Conservation (phyloP, 371 early-diverging fungal species). For the Amoeboradix gromovi region DNA sequence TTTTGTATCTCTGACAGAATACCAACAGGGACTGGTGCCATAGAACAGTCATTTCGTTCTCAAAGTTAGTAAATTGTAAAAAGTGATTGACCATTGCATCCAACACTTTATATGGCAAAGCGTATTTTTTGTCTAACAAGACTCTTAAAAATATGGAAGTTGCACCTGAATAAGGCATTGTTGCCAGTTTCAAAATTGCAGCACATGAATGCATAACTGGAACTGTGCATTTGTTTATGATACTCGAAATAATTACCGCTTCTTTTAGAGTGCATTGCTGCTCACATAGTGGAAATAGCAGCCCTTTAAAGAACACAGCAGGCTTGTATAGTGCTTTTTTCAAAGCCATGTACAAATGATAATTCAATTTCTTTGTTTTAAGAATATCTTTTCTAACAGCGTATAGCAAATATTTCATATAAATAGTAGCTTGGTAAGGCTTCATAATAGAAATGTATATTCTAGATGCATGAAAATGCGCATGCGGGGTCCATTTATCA, state of each 20-base stretch:
- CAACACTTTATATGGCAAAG: constrained; percentile 79
- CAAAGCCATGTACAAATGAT: constrained; percentile 73
- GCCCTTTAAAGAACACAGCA: constrained; percentile 86
- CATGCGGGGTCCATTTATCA: constrained; percentile 78
- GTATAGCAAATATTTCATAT: constrained; percentile 31
- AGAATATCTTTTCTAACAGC: constrained; percentile 72
- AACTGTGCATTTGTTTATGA: constrained; percentile 62
- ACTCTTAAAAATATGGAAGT: constrained; percentile 73
- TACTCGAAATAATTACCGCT: constrained; percentile 76
- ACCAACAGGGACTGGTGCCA: constrained; percentile 88
- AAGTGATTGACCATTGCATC: constrained; percentile 82
- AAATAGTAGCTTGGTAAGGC: constrained; percentile 58
- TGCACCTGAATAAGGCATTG: constrained; percentile 67
- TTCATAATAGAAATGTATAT: constrained; percentile 83
- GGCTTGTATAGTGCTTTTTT: constrained; percentile 89
- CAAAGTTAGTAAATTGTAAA: constrained; percentile 47
- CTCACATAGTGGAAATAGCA: constrained; percentile 82
- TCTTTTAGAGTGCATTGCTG: constrained; percentile 77
- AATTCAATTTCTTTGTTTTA: constrained; percentile 74
- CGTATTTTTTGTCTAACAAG: constrained; percentile 88
- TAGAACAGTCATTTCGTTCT: constrained; percentile 56
- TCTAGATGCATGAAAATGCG: constrained; percentile 73
- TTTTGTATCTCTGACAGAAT: constrained; percentile 81
- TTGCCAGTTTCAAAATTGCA: constrained; percentile 63
- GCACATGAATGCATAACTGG: constrained; percentile 84